Evolutionary conservation across 1,284 basidiomycete species (phyloP).

Genomic region (Ustilago nuda): DNA sequence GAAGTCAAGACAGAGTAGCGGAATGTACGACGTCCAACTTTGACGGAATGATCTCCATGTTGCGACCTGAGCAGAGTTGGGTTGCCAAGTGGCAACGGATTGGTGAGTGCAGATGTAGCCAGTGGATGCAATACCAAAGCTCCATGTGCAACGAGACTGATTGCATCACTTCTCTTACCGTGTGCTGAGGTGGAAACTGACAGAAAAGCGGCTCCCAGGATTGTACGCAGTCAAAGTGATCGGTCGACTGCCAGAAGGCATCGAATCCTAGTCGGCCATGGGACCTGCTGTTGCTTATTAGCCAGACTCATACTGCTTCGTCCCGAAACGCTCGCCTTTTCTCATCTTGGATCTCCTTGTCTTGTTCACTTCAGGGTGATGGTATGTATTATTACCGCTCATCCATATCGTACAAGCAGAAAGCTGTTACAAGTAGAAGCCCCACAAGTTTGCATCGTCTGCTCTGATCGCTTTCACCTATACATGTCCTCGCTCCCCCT

Average conservation of each 20-base stretch:
- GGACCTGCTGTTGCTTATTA: background rate
- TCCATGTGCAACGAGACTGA: background rate
- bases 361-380: background rate
- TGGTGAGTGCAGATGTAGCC: conserved; percentile 28
- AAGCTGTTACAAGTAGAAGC: conserved; percentile 16
- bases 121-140: background rate
- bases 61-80: conserved; percentile 91
- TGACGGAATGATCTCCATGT: conserved; percentile 90
- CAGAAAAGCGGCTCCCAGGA: conserved; percentile 67
- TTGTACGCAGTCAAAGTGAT: conserved; percentile 68
- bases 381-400: conserved; percentile 32
- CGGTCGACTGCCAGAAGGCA: conserved; percentile 60
- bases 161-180: too few relatives aligned
- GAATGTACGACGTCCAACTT: conserved; percentile 93
- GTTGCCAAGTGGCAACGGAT: conserved; percentile 74
- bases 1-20: conserved; percentile 82
- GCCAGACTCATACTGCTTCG: too few relatives aligned
- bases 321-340: background rate
- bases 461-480: background rate
- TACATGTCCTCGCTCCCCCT: conserved; percentile 1
- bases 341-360: background rate
- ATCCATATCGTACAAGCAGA: background rate
- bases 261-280: conserved; percentile 21
- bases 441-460: background rate
- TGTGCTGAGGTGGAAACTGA: background rate